Evolutionary conservation across 1,284 basidiomycete genomes (phyloP), one percentile per base, ranked within the genome.

Genomic region (Ceratobasidium theobromae): DNA sequence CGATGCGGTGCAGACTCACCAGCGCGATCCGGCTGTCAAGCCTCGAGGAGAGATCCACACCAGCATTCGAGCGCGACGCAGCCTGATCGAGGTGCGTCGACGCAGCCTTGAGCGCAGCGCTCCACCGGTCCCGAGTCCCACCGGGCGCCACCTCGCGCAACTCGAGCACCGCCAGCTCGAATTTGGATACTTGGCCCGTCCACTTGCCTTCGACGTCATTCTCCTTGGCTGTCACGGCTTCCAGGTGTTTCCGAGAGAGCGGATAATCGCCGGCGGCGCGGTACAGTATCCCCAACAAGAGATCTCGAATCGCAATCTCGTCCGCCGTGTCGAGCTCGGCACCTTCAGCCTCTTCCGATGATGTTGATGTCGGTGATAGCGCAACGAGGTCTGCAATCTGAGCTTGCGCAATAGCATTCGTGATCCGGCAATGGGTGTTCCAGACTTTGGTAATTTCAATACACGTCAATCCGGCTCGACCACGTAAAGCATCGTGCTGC

Each of bases 241-340:
- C 62, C 12, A 71, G 69, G 54, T 68, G 67, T 30, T 33, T 41
- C 4, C 67, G 65, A 9, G 69, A 41, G 6, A 43, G 5, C 9
- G 28, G 43, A 52, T 67, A 68, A 12, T 69, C 57, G 11, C 66
- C 67, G 6, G 57, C 55, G 21, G 55, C 67, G n/a, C 70, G 67
- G 52, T 71, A 67, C n/a, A 68, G 49, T 3, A 71, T 65, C 4
- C 70, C 70, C 3, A 71, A 54, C 3, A 71, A 49, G 21, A 71
- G 60, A 35, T 67, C 30, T 9, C 69, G 67, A 48, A 64, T 35
- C n/a, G 49, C 45, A 4, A 69, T 49, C 46, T 71, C 70, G 33
- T 71, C 69, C 14, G 54, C 48, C 12, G 69, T 58, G 45, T 71
- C 69, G 25, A 72, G 68, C 33, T 72, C 68, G 38, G 32, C 23